phyloP scores from a whole-genome alignment of 148 eudicot species.

The Heliosperma pusillum region DNA sequence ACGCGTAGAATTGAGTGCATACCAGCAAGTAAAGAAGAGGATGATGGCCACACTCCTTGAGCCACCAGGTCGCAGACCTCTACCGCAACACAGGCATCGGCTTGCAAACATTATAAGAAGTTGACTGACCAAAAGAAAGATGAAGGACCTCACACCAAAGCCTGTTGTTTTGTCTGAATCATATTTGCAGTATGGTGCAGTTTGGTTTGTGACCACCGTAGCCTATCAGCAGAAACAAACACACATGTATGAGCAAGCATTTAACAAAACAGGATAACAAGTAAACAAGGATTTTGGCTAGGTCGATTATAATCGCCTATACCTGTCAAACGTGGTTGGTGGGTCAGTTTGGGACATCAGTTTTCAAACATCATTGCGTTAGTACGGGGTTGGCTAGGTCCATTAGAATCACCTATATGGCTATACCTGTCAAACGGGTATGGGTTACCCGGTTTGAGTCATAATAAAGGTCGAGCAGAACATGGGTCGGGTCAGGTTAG shows the following conservation, averaged over 20 bases:
- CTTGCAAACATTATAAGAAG: constrained; percentile 63
- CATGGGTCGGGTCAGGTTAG: too few relatives aligned
- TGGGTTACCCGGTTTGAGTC: too few relatives aligned
- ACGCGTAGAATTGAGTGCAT: constrained; percentile 10
- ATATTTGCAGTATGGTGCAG: constrained; percentile 49
- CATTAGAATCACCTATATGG: too few relatives aligned
- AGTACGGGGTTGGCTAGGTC: too few relatives aligned
- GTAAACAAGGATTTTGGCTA: too few relatives aligned
- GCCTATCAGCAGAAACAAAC: constrained; percentile 42
- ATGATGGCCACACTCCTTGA: constrained; percentile 64
- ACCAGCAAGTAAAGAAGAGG: constrained; percentile 84
- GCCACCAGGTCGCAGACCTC: constrained; percentile 70
- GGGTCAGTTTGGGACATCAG: too few relatives aligned
- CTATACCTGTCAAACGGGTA: too few relatives aligned
- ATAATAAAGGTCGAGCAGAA: too few relatives aligned
- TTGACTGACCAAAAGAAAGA: constrained; percentile 70
- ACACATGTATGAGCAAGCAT: background rate
- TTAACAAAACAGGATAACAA: background rate
- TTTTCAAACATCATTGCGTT: too few relatives aligned
- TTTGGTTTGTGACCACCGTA: background rate
- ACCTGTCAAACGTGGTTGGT: too few relatives aligned
- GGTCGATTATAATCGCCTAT: too few relatives aligned
- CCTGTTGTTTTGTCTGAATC: constrained; percentile 65
- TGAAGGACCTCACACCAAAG: constrained; percentile 57
- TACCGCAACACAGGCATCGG: constrained; percentile 87